These are phyloP conservation scores for Pythium biforme DNA, from an alignment of 352 stramenopile genomes.

Conservation along the genomic window DNA sequence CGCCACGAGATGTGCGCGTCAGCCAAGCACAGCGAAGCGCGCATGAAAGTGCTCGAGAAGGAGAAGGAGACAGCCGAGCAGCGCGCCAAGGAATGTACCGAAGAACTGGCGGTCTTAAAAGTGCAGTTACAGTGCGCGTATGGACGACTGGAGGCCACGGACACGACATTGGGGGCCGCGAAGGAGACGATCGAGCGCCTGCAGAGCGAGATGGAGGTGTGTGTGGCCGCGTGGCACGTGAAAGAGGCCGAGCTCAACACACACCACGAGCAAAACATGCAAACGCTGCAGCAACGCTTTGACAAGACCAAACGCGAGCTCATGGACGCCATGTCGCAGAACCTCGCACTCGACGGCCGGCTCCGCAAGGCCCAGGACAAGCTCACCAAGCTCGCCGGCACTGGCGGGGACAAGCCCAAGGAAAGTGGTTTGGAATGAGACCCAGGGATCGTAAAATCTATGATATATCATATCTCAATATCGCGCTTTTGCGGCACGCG, in stretches of 20 bases:
- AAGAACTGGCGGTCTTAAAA: conserved; percentile 38
- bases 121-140: conserved; percentile 52
- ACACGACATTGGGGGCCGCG: conserved; percentile 26
- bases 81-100: conserved; percentile 35
- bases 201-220: conserved; percentile 31
- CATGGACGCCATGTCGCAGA: conserved; percentile 65
- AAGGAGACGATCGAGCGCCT: conserved; percentile 32
- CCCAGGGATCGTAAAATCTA: neutral
- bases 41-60: conserved; percentile 33
- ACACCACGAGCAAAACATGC: conserved; percentile 43
- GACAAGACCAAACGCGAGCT: conserved; percentile 80
- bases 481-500: conserved; percentile 78
- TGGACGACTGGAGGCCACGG: conserved; percentile 38
- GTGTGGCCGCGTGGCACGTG: conserved; percentile 25
- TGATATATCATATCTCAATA: conserved; percentile 87
- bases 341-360: conserved; percentile 57
- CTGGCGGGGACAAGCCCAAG: conserved; percentile 6
- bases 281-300: conserved; percentile 49
- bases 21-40: conserved; percentile 45
- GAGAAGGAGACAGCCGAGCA: conserved; percentile 25
- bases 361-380: conserved; percentile 75
- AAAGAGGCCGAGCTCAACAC: conserved; percentile 48
- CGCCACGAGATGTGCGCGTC: conserved; percentile 64
- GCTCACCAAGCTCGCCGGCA: conserved; percentile 42
- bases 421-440: neutral